A percentile compares a stretch with the other conserved stretches of the same genome.
Conservation (phyloP, 2,329 filamentous ascomycete genomes). For the Sporothrix phasma region DNA sequence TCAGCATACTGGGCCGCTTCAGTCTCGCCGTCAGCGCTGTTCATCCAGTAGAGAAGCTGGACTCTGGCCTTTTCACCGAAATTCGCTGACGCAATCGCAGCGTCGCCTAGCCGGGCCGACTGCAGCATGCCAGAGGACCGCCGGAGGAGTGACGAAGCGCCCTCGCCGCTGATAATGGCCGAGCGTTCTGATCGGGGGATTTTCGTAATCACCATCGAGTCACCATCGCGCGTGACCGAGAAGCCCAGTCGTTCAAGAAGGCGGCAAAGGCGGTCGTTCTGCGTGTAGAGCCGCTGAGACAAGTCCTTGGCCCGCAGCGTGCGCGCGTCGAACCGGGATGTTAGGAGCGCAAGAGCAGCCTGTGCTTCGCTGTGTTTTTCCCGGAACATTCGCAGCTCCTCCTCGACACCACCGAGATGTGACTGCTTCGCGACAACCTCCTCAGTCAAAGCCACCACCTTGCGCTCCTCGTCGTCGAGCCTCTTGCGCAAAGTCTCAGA, state of each 20-base stretch:
- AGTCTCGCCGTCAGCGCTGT: slow-evolving; percentile 51
- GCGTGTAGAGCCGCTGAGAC: slow-evolving; percentile 69
- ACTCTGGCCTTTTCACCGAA: slow-evolving; percentile 54
- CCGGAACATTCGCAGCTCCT: slow-evolving; percentile 60
- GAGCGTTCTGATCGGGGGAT: slow-evolving; percentile 50
- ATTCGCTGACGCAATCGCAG: neutral
- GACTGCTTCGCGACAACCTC: slow-evolving; percentile 56
- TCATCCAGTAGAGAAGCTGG: slow-evolving; percentile 73
- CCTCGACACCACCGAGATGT: slow-evolving; percentile 64
- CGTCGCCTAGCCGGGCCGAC: neutral
- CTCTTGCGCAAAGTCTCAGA: slow-evolving; percentile 68
- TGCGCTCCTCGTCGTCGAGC: slow-evolving; percentile 65
- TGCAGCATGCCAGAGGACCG: neutral
- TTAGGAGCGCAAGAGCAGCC: slow-evolving; percentile 39
- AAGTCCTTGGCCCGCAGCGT: slow-evolving; percentile 69
- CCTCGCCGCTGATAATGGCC: slow-evolving; percentile 43
- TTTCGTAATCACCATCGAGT: slow-evolving; percentile 66
- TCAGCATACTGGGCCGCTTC: slow-evolving; percentile 66
- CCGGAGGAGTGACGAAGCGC: neutral
- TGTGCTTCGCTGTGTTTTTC: slow-evolving; percentile 52
- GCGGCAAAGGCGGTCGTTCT: slow-evolving; percentile 73
- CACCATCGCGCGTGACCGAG: slow-evolving; percentile 63
- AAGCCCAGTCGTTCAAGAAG: slow-evolving; percentile 84
- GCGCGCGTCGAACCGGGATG: slow-evolving; percentile 55
- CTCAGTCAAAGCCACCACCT: slow-evolving; percentile 55